A percentile compares a stretch with the other conserved stretches of the same genome.
phyloP scores from a whole-genome alignment of 139 green algal genomes.

The Tetraselmis chui region DNA sequence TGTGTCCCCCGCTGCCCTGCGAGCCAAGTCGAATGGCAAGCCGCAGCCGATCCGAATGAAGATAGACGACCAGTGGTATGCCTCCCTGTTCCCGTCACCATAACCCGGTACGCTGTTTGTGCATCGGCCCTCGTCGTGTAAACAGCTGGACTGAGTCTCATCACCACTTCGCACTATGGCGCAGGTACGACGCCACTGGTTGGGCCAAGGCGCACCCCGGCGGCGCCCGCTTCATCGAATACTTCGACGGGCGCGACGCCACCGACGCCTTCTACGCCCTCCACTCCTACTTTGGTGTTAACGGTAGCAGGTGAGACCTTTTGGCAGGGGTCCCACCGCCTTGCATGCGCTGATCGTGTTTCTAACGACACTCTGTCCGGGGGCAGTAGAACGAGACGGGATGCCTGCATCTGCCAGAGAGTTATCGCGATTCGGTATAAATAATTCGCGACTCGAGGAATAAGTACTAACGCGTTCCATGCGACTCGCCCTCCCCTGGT shows the following conservation, averaged over 20 bases:
- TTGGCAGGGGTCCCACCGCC: too few species aligned
- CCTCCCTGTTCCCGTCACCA: too few species aligned
- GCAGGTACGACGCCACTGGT: conserved; percentile 18
- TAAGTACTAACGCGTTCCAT: background rate
- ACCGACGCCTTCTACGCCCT: conserved; percentile 29
- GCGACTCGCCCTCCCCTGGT: background rate
- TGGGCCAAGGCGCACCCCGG: conserved; percentile 30
- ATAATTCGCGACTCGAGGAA: too few species aligned
- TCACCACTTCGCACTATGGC: too few species aligned
- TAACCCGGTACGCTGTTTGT: too few species aligned
- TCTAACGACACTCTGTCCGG: too few species aligned
- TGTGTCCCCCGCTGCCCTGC: too few species aligned
- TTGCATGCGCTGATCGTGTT: background rate
- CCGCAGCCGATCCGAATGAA: conserved; percentile 16
- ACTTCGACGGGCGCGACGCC: conserved; percentile 26
- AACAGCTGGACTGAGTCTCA: too few species aligned
- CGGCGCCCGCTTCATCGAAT: conserved; percentile 18
- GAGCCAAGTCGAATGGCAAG: background rate
- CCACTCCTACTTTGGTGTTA: conserved; percentile 16
- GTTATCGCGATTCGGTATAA: too few species aligned
- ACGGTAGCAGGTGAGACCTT: conserved; percentile 2
- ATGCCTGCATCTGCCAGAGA: too few species aligned
- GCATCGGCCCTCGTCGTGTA: too few species aligned
- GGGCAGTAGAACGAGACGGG: too few species aligned
- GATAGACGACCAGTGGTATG: conserved; percentile 27